Evolutionary conservation across 768 basidiomycete genomes (phyloP).

Genomic region (Saitozyma sp.): DNA sequence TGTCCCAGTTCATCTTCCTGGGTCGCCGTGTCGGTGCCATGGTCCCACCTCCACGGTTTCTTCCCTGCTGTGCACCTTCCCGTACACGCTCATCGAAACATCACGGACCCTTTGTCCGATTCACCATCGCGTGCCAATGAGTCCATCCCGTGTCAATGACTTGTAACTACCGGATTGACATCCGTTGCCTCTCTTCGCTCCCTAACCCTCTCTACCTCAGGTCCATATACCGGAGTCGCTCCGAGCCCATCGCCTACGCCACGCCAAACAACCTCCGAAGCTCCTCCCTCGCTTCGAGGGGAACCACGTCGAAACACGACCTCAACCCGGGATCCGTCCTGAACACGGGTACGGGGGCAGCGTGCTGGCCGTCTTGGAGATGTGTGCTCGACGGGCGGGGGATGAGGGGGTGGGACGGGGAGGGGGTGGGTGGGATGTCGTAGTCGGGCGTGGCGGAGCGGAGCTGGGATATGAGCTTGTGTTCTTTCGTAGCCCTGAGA

Average conservation of each 20-base stretch:
- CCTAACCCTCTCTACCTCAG: not conserved
- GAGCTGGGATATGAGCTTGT: not conserved
- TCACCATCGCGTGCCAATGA: not conserved
- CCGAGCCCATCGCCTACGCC: not conserved
- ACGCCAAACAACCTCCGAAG: conserved; percentile 18
- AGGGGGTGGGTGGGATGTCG: not conserved
- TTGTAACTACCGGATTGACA: not conserved
- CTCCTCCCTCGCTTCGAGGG: conserved; percentile 13
- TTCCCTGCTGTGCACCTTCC: too few relatives aligned
- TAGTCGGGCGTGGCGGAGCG: conserved; percentile 1
- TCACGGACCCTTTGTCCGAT: too few relatives aligned
- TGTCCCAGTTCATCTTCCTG: too few relatives aligned
- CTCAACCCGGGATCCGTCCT: conserved; percentile 19
- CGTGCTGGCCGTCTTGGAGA: not conserved
- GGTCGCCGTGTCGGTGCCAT: too few relatives aligned
- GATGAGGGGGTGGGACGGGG: not conserved
- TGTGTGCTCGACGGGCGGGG: not conserved
- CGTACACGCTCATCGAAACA: too few relatives aligned
- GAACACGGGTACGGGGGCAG: conserved; percentile 11
- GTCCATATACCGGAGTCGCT: conserved; percentile 1
- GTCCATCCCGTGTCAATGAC: not conserved
- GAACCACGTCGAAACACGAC: conserved; percentile 20
- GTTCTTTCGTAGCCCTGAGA: not conserved
- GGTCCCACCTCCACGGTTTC: too few relatives aligned
- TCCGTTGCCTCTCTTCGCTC: not conserved